Conservation (phyloP, 768 basidiomycete genomes). For the Kwoniella shandongensis region DNA sequence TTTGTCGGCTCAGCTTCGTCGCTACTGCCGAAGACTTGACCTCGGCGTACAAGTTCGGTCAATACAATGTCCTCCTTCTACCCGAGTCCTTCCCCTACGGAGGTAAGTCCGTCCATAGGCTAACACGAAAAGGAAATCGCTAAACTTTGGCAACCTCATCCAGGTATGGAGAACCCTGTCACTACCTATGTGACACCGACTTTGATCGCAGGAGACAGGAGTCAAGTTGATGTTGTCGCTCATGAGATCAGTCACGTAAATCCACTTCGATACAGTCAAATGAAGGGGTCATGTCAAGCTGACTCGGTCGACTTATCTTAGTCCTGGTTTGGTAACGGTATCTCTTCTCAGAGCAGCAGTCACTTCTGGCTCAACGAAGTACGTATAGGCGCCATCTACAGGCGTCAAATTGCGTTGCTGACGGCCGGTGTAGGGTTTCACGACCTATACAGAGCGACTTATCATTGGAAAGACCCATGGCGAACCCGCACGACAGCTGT, state of each 20-base stretch:
- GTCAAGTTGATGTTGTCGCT: constrained; percentile 82
- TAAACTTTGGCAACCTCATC: neutral
- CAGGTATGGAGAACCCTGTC: constrained; percentile 76
- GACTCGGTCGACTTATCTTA: too few relatives aligned
- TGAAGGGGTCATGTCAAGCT: too few relatives aligned
- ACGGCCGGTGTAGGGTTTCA: constrained; percentile 64
- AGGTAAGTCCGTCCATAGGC: constrained; percentile 73
- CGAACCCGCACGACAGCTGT: constrained; percentile 73
- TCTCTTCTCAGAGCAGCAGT: constrained; percentile 46
- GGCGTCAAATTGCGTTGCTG: constrained; percentile 4
- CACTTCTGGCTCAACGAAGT: constrained; percentile 56
- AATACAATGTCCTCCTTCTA: constrained; percentile 84
- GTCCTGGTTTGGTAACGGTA: constrained; percentile 85
- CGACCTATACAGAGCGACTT: constrained; percentile 85
- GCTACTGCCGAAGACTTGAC: constrained; percentile 72
- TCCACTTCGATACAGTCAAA: too few relatives aligned
- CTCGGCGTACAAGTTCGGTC: constrained; percentile 74
- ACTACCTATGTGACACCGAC: constrained; percentile 86
- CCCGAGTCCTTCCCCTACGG: constrained; percentile 93
- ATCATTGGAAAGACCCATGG: constrained; percentile 69
- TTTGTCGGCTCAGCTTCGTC: constrained; percentile 62
- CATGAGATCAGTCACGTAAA: constrained; percentile 62
- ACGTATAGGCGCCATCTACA: neutral
- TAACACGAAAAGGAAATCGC: neutral
- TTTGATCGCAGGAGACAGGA: constrained; percentile 80